These are phyloP conservation scores for Citrus cavaleriei DNA, from an alignment of 345 rosid genomes.

Conservation along the genomic window DNA sequence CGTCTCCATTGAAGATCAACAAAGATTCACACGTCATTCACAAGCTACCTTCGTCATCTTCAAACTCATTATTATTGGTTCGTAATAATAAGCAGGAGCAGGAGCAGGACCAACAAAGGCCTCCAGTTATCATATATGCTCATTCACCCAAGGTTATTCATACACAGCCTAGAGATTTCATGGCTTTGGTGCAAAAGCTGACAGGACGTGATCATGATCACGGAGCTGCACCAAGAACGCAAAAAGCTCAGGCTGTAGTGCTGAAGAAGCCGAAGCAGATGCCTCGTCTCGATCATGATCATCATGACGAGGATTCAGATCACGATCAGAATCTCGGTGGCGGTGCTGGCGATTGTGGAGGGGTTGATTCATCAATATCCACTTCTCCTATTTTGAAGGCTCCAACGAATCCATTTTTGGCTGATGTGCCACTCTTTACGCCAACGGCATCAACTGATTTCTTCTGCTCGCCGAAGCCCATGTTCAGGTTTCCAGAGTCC, in stretches of 20 bases:
- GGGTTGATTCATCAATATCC: not conserved
- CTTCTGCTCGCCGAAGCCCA: slow-evolving; percentile 29
- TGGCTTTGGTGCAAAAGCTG: slow-evolving; percentile 77
- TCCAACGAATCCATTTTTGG: slow-evolving; percentile 11
- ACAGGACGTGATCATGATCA: slow-evolving; percentile 41
- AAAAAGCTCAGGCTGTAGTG: not conserved
- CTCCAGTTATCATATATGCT: slow-evolving; percentile 61
- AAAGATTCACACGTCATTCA: slow-evolving; percentile 46
- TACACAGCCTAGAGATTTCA: slow-evolving; percentile 71
- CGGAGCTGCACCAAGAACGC: not conserved
- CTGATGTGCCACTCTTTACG: slow-evolving; percentile 41
- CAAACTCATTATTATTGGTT: not conserved
- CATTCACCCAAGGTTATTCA: slow-evolving; percentile 75
- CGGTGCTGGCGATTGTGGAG: not conserved
- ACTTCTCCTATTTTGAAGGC: slow-evolving; percentile 16
- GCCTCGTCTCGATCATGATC: not conserved
- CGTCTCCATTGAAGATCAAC: slow-evolving; percentile 36
- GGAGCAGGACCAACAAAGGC: slow-evolving; percentile 23
- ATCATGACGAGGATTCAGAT: slow-evolving; percentile 7
- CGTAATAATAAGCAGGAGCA: slow-evolving; percentile 5
- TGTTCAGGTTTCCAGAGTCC: slow-evolving; percentile 22
- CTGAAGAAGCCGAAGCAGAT: not conserved
- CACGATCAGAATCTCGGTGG: not conserved
- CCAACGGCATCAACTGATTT: slow-evolving; percentile 20
- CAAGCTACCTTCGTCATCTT: slow-evolving; percentile 17